Evolutionary conservation across 495 filamentous ascomycete genomes (phyloP), one percentile per base, ranked within the genome.

Genomic region (Apiosordaria backusii): DNA sequence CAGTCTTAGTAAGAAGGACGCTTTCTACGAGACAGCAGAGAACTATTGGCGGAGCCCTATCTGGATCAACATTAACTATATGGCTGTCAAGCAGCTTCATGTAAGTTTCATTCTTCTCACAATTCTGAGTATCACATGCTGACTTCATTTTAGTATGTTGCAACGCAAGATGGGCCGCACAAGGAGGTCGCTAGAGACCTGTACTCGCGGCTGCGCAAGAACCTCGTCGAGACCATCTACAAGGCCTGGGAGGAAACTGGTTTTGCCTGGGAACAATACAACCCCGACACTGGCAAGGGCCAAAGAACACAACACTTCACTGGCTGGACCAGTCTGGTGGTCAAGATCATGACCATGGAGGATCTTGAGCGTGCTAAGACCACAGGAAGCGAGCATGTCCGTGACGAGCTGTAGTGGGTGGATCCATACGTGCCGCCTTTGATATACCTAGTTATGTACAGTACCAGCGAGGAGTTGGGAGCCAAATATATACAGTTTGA

Each of bases 201-300:
- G 62, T 98, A 97, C 77, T 86, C 81, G 24, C 77, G 85, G 1
- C 84, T 99, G 26, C 87, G 95, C 45, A 84, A 84, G 71, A 97
- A 96, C 72, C 78, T 99, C 52, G 92, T 98, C 35, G 84, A 92
- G 57, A 97, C 92, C 26, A 91, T 99, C 60, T 97, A 89, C 81
- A 81, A 86, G 50, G 85, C 87, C 72, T 99, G 95, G 95, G 83
- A 88, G 74, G 84, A 89, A 67, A 99, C 95, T 0, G 93, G 94
- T 19, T 99, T 97, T 77, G 95, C 96, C 10, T 99, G 96, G 96
- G 95, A 99, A 75, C 95, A 99, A 78, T 99, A 97, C 78, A 93
- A 97, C 76, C 91, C 94, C 0, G 92, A 97, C 67, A 97, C 90
- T 4, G 95, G 95, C 58, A 84, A 85, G 63, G 95, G 95, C 35